A percentile compares a stretch with the other conserved stretches of the same genome.
These are phyloP conservation scores for Scheffersomyces coipomensis DNA, from an alignment of 805 yeast species.

Conservation along the genomic window DNA sequence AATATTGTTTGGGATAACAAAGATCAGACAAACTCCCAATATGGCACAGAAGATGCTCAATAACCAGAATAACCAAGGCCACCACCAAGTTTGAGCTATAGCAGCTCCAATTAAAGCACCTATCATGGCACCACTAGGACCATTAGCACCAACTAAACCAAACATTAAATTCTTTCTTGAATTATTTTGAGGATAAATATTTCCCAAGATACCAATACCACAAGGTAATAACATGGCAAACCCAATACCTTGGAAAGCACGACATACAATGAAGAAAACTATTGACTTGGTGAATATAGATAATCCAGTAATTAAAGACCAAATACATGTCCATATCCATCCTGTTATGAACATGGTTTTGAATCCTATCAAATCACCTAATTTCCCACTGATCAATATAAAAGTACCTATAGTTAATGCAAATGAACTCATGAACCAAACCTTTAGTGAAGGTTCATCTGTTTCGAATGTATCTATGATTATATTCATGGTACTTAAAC, in stretches of 20 bases:
- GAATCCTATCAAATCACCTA: constrained; percentile 73
- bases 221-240: constrained; percentile 59
- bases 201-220: constrained; percentile 55
- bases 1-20: constrained; percentile 33
- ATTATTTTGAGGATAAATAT: constrained; percentile 39
- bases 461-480: constrained; percentile 19
- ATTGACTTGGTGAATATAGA: constrained; percentile 49
- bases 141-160: constrained; percentile 57
- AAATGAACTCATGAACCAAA: constrained; percentile 73
- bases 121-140: constrained; percentile 59
- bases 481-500: constrained; percentile 36
- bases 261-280: constrained; percentile 49
- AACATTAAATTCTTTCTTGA: constrained; percentile 52
- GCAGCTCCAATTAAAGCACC: constrained; percentile 55
- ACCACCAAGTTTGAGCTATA: constrained; percentile 44
- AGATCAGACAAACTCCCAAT: constrained; percentile 28
- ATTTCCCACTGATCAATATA: constrained; percentile 62
- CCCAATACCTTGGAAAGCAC: constrained; percentile 68
- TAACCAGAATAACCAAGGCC: constrained; percentile 64
- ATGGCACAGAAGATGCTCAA: constrained; percentile 38
- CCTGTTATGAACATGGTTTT: constrained; percentile 55
- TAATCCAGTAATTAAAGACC: constrained; percentile 63
- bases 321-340: constrained; percentile 51
- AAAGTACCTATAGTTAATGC: constrained; percentile 73
- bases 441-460: constrained; percentile 23